Evolutionary conservation across 192 early-diverging fungal genomes (phyloP).

Genomic region (Linnemannia elongata): DNA sequence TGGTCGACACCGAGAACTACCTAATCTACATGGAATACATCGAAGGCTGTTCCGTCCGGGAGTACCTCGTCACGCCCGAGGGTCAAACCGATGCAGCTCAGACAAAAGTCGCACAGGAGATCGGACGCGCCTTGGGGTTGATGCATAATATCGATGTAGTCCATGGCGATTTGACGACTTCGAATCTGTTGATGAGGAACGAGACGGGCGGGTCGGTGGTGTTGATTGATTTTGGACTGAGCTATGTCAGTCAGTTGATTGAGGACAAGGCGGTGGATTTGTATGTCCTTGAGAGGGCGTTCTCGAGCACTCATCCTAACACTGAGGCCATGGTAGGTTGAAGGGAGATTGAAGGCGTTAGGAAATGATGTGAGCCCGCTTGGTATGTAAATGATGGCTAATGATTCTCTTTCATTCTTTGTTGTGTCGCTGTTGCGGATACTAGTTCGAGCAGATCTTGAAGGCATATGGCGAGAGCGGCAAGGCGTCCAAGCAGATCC

Average conservation of each 20-base stretch:
- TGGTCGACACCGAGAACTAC: constrained; percentile 77
- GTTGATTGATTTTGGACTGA: constrained; percentile 97
- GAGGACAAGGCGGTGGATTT: constrained; percentile 99
- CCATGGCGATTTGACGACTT: constrained; percentile 98
- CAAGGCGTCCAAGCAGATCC: constrained; percentile 71
- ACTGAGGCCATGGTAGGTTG: constrained; percentile 77
- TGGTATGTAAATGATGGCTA: not conserved
- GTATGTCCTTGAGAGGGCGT: constrained; percentile 97
- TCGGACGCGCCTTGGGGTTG: constrained; percentile 76
- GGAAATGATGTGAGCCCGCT: not conserved
- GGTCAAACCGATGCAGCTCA: constrained; percentile 17
- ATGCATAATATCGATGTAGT: constrained; percentile 91
- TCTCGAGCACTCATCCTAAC: constrained; percentile 93
- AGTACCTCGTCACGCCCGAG: constrained; percentile 65
- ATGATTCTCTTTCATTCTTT: not conserved
- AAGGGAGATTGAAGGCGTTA: not conserved
- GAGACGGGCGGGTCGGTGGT: constrained; percentile 65
- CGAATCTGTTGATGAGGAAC: constrained; percentile 87
- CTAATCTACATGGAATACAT: constrained; percentile 95
- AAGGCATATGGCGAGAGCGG: constrained; percentile 69
- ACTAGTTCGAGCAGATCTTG: constrained; percentile 82
- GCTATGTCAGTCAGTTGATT: constrained; percentile 82
- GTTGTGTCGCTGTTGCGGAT: not conserved
- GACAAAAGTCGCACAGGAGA: constrained; percentile 62
- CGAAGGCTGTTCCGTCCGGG: constrained; percentile 81